phyloP scores from a whole-genome alignment of 768 basidiomycete species.

The Trametes elegans region DNA sequence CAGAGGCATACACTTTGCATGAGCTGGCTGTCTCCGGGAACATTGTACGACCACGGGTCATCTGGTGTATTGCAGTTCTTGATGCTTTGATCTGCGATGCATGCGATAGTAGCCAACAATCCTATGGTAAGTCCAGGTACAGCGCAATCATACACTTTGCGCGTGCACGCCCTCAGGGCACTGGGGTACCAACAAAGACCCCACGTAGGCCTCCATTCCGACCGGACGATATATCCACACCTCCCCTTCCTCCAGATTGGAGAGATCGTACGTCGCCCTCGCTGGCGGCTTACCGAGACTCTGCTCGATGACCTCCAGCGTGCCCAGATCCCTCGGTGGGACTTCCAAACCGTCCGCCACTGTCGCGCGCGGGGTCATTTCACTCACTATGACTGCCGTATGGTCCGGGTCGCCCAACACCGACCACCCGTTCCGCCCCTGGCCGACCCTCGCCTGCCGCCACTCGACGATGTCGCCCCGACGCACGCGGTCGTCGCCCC shows the following conservation, averaged over 20 bases:
- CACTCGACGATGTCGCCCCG: conserved; percentile 58
- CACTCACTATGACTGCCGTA: conserved; percentile 48
- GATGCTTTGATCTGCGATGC: neutral
- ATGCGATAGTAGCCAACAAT: neutral
- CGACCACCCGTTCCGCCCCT: conserved; percentile 16
- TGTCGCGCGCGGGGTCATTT: conserved; percentile 32
- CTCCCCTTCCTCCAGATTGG: conserved; percentile 46
- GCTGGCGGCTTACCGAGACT: conserved; percentile 42
- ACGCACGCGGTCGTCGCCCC: conserved; percentile 49
- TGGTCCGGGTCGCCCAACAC: conserved; percentile 53
- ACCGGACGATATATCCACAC: conserved; percentile 59
- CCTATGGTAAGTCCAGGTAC: neutral
- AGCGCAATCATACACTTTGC: neutral
- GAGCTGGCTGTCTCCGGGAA: conserved; percentile 9
- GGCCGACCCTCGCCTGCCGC: conserved; percentile 39
- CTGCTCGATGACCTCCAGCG: conserved; percentile 55
- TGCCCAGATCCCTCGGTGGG: conserved; percentile 38
- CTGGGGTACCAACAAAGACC: conserved; percentile 22
- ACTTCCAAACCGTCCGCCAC: conserved; percentile 36
- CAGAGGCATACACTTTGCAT: conserved; percentile 72
- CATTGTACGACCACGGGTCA: neutral
- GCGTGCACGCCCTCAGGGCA: conserved; percentile 23
- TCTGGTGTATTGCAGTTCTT: conserved; percentile 7
- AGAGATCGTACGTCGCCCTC: conserved; percentile 42
- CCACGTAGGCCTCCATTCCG: conserved; percentile 36